These are phyloP conservation scores for Fusarium luffae DNA, from an alignment of 2,329 filamentous ascomycete species.

Conservation along the genomic window DNA sequence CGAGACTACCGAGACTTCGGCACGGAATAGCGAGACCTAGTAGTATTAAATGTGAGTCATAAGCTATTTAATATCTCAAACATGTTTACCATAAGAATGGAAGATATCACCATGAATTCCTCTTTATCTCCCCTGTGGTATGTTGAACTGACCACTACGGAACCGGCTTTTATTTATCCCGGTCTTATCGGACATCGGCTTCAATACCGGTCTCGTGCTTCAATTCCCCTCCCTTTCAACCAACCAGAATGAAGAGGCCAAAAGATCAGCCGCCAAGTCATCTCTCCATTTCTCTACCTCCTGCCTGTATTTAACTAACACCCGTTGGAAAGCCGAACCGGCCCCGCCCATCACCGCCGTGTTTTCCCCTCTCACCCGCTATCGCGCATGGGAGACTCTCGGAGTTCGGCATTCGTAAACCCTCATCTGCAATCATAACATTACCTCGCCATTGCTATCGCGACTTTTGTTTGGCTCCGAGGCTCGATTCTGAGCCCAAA, in stretches of 20 bases:
- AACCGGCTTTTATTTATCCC: slow-evolving; percentile 31
- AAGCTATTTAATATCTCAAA: neutral
- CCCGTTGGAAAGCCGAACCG: slow-evolving; percentile 41
- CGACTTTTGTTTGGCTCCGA: slow-evolving; percentile 43
- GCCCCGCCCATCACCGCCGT: slow-evolving; percentile 38
- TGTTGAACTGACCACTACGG: neutral
- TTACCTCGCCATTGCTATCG: slow-evolving; percentile 35
- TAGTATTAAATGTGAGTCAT: neutral
- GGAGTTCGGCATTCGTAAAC: slow-evolving; percentile 53
- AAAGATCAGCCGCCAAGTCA: slow-evolving; percentile 26
- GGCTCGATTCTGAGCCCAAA: slow-evolving; percentile 35
- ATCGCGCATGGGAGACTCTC: slow-evolving; percentile 46
- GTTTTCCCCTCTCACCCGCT: slow-evolving; percentile 42
- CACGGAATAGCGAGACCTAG: neutral
- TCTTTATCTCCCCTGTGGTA: neutral
- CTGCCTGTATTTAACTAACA: slow-evolving; percentile 13
- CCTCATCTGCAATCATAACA: slow-evolving; percentile 45
- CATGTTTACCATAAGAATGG: neutral
- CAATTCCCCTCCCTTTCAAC: slow-evolving; percentile 3
- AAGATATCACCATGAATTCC: neutral
- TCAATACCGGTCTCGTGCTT: slow-evolving; percentile 17
- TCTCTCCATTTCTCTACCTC: slow-evolving; percentile 1
- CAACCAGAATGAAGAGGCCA: slow-evolving; percentile 26
- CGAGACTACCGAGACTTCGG: neutral
- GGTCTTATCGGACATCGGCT: slow-evolving; percentile 12